phyloP scores from a whole-genome alignment of 208 protist genomes.

The Leptomonas seymouri region DNA sequence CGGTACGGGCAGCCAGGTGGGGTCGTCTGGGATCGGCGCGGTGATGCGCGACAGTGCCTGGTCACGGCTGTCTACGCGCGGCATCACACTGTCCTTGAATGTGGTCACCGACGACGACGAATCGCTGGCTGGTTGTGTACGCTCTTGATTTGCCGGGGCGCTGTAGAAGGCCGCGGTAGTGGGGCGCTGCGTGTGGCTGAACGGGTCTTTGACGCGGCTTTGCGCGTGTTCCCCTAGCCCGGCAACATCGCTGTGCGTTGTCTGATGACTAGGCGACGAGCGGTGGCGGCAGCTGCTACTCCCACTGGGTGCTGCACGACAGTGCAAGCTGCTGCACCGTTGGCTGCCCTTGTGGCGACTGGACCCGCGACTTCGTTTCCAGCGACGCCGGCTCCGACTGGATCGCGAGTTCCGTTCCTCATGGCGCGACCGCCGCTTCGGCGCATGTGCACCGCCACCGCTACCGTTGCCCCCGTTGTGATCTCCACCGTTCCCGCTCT shows the following conservation, averaged over 20 bases:
- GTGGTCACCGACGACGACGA: neutral
- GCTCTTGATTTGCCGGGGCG: neutral
- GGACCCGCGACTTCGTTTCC: neutral
- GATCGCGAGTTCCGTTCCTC: constrained; percentile 2
- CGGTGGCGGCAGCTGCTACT: neutral
- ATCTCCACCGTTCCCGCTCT: neutral
- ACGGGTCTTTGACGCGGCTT: neutral
- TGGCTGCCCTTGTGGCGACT: neutral
- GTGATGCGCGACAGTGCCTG: neutral
- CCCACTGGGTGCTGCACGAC: neutral
- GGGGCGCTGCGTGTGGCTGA: neutral
- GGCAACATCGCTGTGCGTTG: neutral
- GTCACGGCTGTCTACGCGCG: constrained; percentile 11
- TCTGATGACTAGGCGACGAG: neutral
- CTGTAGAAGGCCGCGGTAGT: constrained; percentile 7
- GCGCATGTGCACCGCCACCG: neutral
- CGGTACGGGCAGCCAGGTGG: constrained; percentile 17
- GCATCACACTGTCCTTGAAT: constrained; percentile 18
- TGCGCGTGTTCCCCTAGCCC: neutral
- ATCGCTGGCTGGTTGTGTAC: neutral
- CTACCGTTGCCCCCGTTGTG: neutral
- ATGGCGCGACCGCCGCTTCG: neutral
- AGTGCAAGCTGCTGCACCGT: neutral
- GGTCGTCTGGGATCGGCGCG: neutral
- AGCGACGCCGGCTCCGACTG: neutral